Base-by-base conservation (phyloP, 1,284 basidiomycete species). In the Cutaneotrichosporon spelunceum region DNA sequence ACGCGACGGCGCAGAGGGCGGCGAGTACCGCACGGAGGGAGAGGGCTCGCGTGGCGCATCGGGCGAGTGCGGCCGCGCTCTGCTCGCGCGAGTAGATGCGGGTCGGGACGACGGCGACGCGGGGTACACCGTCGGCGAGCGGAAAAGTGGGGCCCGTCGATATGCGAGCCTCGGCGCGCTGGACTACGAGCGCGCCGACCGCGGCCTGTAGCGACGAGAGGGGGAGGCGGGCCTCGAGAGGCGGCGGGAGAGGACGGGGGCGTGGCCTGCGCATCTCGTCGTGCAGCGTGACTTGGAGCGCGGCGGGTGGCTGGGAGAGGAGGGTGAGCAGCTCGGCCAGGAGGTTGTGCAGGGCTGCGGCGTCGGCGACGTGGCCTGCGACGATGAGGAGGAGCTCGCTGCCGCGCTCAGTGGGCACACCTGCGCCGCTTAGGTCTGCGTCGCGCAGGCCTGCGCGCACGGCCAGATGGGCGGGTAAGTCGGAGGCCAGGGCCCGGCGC, bases 11-110 rank as follows among this genome's bases (percentile, higher is more conserved):
- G 71, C 86, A 87, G 16, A 90, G 79, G 2, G 88, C 87, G 70
- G 91, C 90, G 44, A 90, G 78, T 19, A 86, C 87, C 58, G 85
- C 85, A 0, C 88, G 87, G 63, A 92, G 86, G 7, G 87, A 88
- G 16, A 90, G 87, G 1, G 86, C 86, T 44, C 86, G 80, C 1
- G 79, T 72, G 73, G 90, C 91, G 30, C 61, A 62, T 13, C 10
- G 21, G 7, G 36, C 34, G 2, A 54, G 47, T 1, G 36, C 57
- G 80, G 88, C 88, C 54, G 81, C 82, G 5, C 70, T 71, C 16
- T 68, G 58, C 3, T 58, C 60, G 1, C 34, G 23, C 4, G 60
- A 26, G 59, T 61, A 74, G 8, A 65, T 64, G 24, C 62, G 47
- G 10, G 74, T 74, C 3, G 70, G 68, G 10, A 72, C 70, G 56